Base-by-base conservation (phyloP, 2,329 filamentous ascomycete genomes). In the Volutella citrinella region DNA sequence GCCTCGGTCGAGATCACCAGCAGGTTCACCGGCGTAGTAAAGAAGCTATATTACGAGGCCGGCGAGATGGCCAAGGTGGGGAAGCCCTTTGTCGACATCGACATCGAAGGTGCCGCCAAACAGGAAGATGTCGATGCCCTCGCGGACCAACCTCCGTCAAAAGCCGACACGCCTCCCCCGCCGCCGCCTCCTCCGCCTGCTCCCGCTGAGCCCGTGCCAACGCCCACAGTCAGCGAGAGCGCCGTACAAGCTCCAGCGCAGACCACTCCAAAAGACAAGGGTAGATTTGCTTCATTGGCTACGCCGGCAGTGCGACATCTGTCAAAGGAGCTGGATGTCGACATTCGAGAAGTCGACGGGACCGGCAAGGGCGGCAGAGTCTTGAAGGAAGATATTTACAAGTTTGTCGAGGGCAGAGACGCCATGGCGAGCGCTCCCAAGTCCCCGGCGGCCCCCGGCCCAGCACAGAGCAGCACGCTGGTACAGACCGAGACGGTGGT, bases 21-120 rank as follows among this genome's bases (percentile, higher is more conserved):
- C 54, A 83, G 93, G 34, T 98, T 95, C 63, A 82, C 90, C 38
- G 93, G 93, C 15, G 84, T 96, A 1, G 91, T 98, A 49, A 96
- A 95, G 70, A 97, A 90, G 67, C 72, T 98, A 27, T 80, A 97
- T 65, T 97, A 95, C 62, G 89, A 96, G 45, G 83, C 89, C 19
- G 93, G 95, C 46, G 93, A 97, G 50, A 95, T 96, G 77, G 91
- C 91, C 32, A 88, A 87, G 56, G 94, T 96, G 17, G 93, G 93
- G 48, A 90, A 93, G 78, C 84, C 90, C 11, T 80, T 96, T 55
- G 84, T 95, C 46, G 91, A 97, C 56, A 96, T 97, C 43, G 91
- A 97, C 61, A 90, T 96, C 47, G 80, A 87, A 53, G 86, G 85
- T 39, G 83, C 82, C 22, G 80, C 82, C 45, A 82, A 56, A 65